phyloP scores from a whole-genome alignment of 768 basidiomycete genomes.

The Rhizopogon vesiculosus region DNA sequence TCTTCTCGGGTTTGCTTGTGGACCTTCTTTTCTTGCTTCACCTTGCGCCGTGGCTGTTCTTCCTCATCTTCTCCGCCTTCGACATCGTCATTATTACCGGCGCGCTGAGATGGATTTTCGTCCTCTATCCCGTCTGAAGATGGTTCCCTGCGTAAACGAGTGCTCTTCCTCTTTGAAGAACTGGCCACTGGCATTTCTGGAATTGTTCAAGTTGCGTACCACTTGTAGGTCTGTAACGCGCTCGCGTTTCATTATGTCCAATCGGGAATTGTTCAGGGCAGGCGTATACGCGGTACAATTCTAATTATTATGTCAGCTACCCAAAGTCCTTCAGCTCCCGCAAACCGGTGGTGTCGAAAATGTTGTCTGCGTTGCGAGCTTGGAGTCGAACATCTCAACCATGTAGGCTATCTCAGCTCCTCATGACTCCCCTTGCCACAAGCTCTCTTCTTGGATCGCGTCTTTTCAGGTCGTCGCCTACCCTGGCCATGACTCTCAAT shows the following conservation, averaged over 20 bases:
- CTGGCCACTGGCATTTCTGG: slow-evolving; percentile 26
- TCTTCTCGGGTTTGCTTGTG: slow-evolving; percentile 25
- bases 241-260: slow-evolving; percentile 9
- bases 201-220: background rate
- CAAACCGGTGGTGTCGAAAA: slow-evolving; percentile 3
- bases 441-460: slow-evolving; percentile 29
- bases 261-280: slow-evolving; percentile 22
- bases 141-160: slow-evolving; percentile 37
- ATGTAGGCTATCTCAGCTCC: slow-evolving; percentile 11
- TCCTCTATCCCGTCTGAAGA: slow-evolving; percentile 60
- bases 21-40: slow-evolving; percentile 28
- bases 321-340: background rate
- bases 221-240: background rate
- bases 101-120: slow-evolving; percentile 32
- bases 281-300: slow-evolving; percentile 18
- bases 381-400: slow-evolving; percentile 11
- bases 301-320: slow-evolving; percentile 8
- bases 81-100: slow-evolving; percentile 37
- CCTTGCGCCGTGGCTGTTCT: slow-evolving; percentile 29
- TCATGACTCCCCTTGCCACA: background rate
- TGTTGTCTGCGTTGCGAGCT: slow-evolving; percentile 23
- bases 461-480: slow-evolving; percentile 59
- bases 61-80: slow-evolving; percentile 33
- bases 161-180: slow-evolving; percentile 33
- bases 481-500: slow-evolving; percentile 70